Conservation (phyloP, 2,329 filamentous ascomycete species). For the Colletotrichum sp. region DNA sequence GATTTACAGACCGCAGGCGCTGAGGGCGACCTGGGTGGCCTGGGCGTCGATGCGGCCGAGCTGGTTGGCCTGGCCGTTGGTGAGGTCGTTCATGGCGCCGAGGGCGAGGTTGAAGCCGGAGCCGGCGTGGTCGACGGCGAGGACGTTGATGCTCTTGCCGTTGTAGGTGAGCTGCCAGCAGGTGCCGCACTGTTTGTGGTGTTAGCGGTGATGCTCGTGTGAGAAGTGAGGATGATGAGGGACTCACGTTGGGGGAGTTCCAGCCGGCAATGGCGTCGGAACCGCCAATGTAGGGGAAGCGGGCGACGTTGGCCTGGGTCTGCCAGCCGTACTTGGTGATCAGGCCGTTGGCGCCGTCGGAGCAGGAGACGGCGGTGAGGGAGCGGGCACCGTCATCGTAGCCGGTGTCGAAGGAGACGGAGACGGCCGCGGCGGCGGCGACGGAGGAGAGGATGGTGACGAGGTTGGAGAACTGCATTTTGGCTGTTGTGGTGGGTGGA, state of each 20-base stretch:
- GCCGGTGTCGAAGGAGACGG: constrained; percentile 73
- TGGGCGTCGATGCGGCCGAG: constrained; percentile 59
- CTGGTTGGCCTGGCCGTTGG: constrained; percentile 51
- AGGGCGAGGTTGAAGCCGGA: constrained; percentile 63
- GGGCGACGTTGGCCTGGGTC: constrained; percentile 54
- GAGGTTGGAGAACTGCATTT: constrained; percentile 49
- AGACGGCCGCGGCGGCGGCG: constrained; percentile 38
- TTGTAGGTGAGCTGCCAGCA: constrained; percentile 63
- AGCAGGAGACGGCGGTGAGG: constrained; percentile 67
- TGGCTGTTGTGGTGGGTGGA: constrained; percentile 30
- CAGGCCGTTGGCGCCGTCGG: constrained; percentile 71
- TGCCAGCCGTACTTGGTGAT: constrained; percentile 65
- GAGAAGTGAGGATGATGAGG: neutral
- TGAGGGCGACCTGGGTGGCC: constrained; percentile 46
- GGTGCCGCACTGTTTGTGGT: constrained; percentile 54
- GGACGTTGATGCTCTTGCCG: constrained; percentile 55
- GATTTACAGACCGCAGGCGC: constrained; percentile 47
- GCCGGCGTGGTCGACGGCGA: constrained; percentile 59
- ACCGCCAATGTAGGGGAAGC: constrained; percentile 63
- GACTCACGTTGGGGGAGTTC: constrained; percentile 52
- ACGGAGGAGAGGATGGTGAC: constrained; percentile 43
- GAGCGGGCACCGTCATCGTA: constrained; percentile 68
- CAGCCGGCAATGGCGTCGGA: constrained; percentile 56
- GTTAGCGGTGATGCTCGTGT: neutral
- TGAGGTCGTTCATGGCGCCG: constrained; percentile 60